Evolutionary conservation across 768 basidiomycete genomes (phyloP).

Genomic region (Leucogyrophana mollusca): DNA sequence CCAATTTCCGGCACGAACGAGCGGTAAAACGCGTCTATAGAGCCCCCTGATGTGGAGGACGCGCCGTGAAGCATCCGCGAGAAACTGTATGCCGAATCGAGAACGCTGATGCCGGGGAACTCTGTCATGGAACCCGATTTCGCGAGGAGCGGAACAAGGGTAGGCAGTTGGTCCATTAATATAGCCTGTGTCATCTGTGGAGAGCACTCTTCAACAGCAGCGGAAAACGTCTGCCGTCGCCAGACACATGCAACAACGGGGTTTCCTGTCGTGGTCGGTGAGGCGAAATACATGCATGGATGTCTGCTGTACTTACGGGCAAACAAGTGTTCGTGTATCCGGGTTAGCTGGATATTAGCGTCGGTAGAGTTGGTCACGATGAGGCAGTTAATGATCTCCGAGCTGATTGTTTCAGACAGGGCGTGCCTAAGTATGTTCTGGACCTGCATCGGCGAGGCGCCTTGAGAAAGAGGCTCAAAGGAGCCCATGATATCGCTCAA

Average conservation of each 20-base stretch:
- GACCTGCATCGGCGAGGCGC: slow-evolving; percentile 64
- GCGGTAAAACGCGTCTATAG: slow-evolving; percentile 74
- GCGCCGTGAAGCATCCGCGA: slow-evolving; percentile 85
- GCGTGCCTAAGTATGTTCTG: slow-evolving; percentile 82
- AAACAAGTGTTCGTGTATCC: slow-evolving; percentile 88
- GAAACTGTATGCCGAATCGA: slow-evolving; percentile 76
- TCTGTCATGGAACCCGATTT: slow-evolving; percentile 38
- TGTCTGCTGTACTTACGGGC: slow-evolving; percentile 53
- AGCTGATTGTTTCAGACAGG: slow-evolving; percentile 68
- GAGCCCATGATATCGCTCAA: slow-evolving; percentile 56
- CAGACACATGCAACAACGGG: slow-evolving; percentile 88
- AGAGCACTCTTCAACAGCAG: slow-evolving; percentile 76
- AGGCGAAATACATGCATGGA: background rate
- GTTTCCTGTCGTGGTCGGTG: slow-evolving; percentile 52
- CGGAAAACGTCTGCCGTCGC: slow-evolving; percentile 88
- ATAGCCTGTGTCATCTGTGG: slow-evolving; percentile 68
- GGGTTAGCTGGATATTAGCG: slow-evolving; percentile 79
- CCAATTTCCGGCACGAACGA: slow-evolving; percentile 85
- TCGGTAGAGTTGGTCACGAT: slow-evolving; percentile 85
- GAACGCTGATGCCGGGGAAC: slow-evolving; percentile 51
- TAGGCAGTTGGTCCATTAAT: slow-evolving; percentile 69
- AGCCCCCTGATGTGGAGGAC: slow-evolving; percentile 46
- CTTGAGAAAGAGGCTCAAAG: slow-evolving; percentile 42
- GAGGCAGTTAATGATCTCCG: slow-evolving; percentile 82
- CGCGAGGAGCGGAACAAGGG: slow-evolving; percentile 54